These are phyloP conservation scores for Lentinula sp. DNA, from an alignment of 768 basidiomycete species.

Conservation along the genomic window DNA sequence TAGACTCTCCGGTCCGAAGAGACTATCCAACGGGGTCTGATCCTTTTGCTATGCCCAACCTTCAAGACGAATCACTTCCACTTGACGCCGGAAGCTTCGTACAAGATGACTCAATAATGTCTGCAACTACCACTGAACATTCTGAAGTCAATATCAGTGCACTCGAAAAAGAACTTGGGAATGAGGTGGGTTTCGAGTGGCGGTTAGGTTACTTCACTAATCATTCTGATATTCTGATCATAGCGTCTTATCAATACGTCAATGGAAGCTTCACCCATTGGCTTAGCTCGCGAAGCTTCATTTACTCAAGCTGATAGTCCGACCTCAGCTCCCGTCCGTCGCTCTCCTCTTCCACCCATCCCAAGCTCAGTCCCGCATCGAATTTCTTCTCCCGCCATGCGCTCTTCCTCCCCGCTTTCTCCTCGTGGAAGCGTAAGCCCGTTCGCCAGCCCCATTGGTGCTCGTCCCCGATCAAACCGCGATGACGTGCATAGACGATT, in stretches of 20 bases:
- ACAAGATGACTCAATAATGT: slow-evolving; percentile 2
- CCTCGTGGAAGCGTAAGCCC: background rate
- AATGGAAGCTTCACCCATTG: background rate
- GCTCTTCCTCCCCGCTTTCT: slow-evolving; percentile 15
- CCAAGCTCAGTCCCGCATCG: slow-evolving; percentile 7
- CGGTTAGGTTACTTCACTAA: background rate
- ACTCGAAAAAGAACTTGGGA: slow-evolving; percentile 7
- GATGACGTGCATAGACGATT: slow-evolving; percentile 37
- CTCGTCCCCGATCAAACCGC: slow-evolving; percentile 33
- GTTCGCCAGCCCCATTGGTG: slow-evolving; percentile 1
- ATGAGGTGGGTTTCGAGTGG: slow-evolving; percentile 7
- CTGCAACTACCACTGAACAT: slow-evolving; percentile 1
- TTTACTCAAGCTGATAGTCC: background rate
- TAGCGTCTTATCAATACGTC: slow-evolving; percentile 1
- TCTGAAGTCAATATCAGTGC: slow-evolving; percentile 12
- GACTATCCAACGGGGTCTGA: slow-evolving; percentile 6
- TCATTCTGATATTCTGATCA: background rate
- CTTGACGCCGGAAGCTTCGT: slow-evolving; percentile 2
- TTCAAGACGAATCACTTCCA: slow-evolving; percentile 14
- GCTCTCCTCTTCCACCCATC: slow-evolving; percentile 9
- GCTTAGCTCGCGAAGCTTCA: background rate
- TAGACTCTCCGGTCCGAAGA: background rate
- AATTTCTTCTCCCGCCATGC: slow-evolving; percentile 10
- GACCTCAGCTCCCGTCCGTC: background rate
- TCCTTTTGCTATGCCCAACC: slow-evolving; percentile 14